A percentile compares a stretch with the other conserved stretches of the same genome.
These are phyloP conservation scores for Astrephomene gubernaculifera DNA, from an alignment of 139 green algal species.

Conservation along the genomic window DNA sequence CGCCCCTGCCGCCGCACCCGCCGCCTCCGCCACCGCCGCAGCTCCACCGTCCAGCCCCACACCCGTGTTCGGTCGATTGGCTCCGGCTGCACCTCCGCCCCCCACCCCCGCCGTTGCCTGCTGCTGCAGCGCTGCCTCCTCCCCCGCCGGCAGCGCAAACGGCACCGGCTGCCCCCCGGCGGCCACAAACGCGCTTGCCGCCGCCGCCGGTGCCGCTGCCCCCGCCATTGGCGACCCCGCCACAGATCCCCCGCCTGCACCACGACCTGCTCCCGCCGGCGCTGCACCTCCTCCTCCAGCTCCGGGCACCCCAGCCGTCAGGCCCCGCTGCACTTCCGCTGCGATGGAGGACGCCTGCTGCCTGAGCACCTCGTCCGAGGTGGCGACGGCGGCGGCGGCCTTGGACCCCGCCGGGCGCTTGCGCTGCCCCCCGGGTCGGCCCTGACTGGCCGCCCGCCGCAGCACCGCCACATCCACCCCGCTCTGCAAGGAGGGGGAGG, in stretches of 20 bases:
- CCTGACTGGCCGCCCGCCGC: neutral
- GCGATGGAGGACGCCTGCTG: neutral
- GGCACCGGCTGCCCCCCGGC: constrained; percentile 1
- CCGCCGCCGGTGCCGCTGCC: neutral
- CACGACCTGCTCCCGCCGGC: neutral
- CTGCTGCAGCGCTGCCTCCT: neutral
- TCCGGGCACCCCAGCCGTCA: neutral
- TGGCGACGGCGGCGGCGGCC: neutral
- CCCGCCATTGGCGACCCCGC: neutral
- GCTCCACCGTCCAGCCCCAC: too few relatives aligned
- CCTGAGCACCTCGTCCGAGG: neutral
- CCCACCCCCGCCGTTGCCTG: neutral
- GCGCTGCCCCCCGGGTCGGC: neutral
- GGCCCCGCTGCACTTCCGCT: neutral
- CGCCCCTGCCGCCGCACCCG: neutral
- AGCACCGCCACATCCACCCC: neutral
- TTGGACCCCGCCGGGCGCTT: neutral
- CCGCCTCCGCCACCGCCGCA: neutral
- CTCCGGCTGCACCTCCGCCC: neutral
- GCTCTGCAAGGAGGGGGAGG: constrained; percentile 1
- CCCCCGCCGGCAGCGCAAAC: neutral
- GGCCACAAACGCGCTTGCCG: neutral
- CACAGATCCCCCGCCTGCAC: neutral
- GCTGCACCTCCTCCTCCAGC: neutral
- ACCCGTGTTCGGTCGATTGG: too few relatives aligned